phyloP scores from a whole-genome alignment of 352 stramenopile species.

The Phytophthora idaei region DNA sequence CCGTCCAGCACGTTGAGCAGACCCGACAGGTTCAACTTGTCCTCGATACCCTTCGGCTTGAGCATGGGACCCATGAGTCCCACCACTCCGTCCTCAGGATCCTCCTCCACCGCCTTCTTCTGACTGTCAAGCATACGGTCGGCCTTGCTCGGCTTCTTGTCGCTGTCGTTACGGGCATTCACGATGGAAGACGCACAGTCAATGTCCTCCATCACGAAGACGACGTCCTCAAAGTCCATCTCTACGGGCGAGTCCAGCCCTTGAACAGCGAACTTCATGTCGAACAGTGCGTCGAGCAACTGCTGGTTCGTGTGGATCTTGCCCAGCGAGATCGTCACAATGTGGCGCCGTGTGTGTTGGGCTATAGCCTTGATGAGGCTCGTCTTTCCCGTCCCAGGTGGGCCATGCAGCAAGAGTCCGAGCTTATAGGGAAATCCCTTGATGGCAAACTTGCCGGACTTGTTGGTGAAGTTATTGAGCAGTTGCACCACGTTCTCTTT shows the following conservation, averaged over 20 bases:
- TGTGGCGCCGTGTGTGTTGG: slow-evolving; percentile 74
- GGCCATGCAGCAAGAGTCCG: slow-evolving; percentile 86
- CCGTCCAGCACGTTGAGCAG: slow-evolving; percentile 91
- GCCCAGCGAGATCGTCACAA: slow-evolving; percentile 75
- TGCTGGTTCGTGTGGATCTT: slow-evolving; percentile 87
- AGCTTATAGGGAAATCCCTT: slow-evolving; percentile 90
- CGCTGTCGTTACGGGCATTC: slow-evolving; percentile 38
- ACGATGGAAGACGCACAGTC: slow-evolving; percentile 85
- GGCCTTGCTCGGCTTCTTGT: slow-evolving; percentile 26
- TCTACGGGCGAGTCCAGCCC: slow-evolving; percentile 69
- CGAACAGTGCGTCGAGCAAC: slow-evolving; percentile 81
- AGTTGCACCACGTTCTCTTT: slow-evolving; percentile 74
- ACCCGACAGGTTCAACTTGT: slow-evolving; percentile 83
- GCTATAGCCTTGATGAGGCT: slow-evolving; percentile 90
- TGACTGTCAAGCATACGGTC: slow-evolving; percentile 14
- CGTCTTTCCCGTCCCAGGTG: slow-evolving; percentile 91
- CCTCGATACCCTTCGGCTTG: slow-evolving; percentile 27
- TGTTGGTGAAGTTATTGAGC: slow-evolving; percentile 71
- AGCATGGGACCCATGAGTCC: slow-evolving; percentile 3
- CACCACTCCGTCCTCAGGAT: no score
- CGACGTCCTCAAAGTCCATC: slow-evolving; percentile 83
- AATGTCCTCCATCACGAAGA: slow-evolving; percentile 93
- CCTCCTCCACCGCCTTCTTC: no score
- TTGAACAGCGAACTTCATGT: slow-evolving; percentile 65
- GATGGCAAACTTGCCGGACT: slow-evolving; percentile 88